A percentile compares a stretch with the other conserved stretches of the same genome.
Conservation (phyloP, 225 moss, liverwort and hornwort species). For the Rhytidiadelphus loreus region DNA sequence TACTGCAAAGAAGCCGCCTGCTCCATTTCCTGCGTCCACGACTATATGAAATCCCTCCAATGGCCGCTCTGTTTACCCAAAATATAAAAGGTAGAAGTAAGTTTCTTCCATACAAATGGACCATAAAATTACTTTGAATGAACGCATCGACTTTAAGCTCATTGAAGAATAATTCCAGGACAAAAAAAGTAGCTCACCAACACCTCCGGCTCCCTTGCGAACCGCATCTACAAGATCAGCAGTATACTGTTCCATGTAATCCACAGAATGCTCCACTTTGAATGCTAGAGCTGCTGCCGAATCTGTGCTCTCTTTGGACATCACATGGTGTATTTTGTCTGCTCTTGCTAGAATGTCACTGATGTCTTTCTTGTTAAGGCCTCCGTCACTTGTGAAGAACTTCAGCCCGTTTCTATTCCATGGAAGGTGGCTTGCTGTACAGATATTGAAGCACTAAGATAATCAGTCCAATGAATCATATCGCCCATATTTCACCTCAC, state of each 20-base stretch:
- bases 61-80: slow-evolving; percentile 59
- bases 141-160: neutral
- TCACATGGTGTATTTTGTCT: slow-evolving; percentile 57
- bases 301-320: slow-evolving; percentile 31
- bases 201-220: slow-evolving; percentile 70
- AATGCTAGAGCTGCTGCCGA: slow-evolving; percentile 19
- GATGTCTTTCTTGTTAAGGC: slow-evolving; percentile 84
- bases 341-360: slow-evolving; percentile 68
- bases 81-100: neutral
- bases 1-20: slow-evolving; percentile 97
- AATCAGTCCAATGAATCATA: neutral
- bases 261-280: slow-evolving; percentile 43
- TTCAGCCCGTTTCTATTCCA: slow-evolving; percentile 93
- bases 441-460: neutral
- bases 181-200: slow-evolving; percentile 42
- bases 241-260: slow-evolving; percentile 91
- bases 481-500: neutral
- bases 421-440: slow-evolving; percentile 91
- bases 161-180: neutral
- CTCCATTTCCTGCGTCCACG: slow-evolving; percentile 95
- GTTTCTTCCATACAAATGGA: neutral
- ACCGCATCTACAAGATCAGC: slow-evolving; percentile 88
- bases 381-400: slow-evolving; percentile 84
- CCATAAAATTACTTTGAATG: neutral
- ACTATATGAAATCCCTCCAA: slow-evolving; percentile 90